Percentiles rank a stretch among this genome's conserved stretches.
These are phyloP conservation scores for Forsythia suspensa DNA, from an alignment of 257 asterid species.

Conservation along the genomic window DNA sequence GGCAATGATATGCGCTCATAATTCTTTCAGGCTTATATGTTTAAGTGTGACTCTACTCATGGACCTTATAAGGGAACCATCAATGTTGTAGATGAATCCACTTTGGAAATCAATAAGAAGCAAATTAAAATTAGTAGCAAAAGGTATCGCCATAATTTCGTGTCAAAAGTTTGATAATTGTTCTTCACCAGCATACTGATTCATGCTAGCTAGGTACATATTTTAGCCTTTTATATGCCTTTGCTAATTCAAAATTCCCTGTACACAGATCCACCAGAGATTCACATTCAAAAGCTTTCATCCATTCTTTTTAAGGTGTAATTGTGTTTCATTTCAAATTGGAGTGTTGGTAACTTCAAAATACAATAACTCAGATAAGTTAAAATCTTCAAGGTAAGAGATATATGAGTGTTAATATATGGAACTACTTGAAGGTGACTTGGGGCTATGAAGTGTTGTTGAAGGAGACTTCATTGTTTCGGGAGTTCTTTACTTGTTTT, in stretches of 20 bases:
- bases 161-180: constrained; percentile 1
- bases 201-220: not conserved
- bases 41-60: constrained; percentile 96
- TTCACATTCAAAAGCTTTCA: constrained; percentile 22
- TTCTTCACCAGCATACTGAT: not conserved
- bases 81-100: constrained; percentile 73
- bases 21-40: constrained; percentile 85
- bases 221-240: not conserved
- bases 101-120: constrained; percentile 91
- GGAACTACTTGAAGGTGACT: too few species aligned
- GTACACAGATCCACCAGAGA: constrained; percentile 86
- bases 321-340: too few species aligned
- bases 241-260: constrained; percentile 24
- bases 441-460: too few species aligned
- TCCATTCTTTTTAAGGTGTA: too few species aligned
- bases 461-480: too few species aligned
- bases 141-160: constrained; percentile 47
- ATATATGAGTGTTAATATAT: too few species aligned
- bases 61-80: constrained; percentile 80
- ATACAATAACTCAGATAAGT: too few species aligned
- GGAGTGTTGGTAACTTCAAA: too few species aligned
- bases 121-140: constrained; percentile 67
- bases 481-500: too few species aligned
- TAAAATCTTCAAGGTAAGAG: too few species aligned
- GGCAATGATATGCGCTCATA: constrained; percentile 14